Base-by-base conservation (phyloP, 768 basidiomycete species). In the Tephrocybe sp. region DNA sequence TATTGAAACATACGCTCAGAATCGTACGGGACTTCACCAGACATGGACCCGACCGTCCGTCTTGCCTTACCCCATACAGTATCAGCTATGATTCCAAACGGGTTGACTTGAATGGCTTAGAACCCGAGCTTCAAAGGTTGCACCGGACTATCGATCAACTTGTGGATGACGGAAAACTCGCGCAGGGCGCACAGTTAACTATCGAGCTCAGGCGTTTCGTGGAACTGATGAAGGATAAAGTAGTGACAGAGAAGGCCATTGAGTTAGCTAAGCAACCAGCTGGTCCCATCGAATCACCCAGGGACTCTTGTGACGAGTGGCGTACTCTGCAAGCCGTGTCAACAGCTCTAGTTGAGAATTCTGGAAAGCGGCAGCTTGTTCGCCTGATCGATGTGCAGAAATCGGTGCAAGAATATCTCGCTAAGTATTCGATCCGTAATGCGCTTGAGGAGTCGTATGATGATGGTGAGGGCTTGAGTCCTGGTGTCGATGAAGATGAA, bases 371-470 rank as follows among this genome's bases (percentile, higher is more conserved):
- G 20, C 59, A 65, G 20, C 50, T 70, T n/a, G 67, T 73, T 16
- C 68, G 67, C 49, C 62, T 73, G 3, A 45, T 71, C 30, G 70
- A 73, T 53, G 70, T 70, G 4, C 72, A 72, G 58, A 62, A 54
- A 31, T 72, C 70, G 5, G 69, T 73, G 11, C 63, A 64, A 39
- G 56, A 57, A 34, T 57, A 57, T 44, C 53, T 72, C 60, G 51
- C 48, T 1, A 39, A 16, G 13, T 50, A 34, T 34, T n/a, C 33
- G 16, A 47, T n/a, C 16, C 14, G n/a, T 12, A 10, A 39, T 14
- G 5, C 34, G 19, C 31, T 12, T 0, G 13, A 26, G 13, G 38
- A 23, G 13, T 36, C 12, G 9, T 32, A 19, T 5, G 49, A 55
- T 23, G 54, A 55, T 39, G 49, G 40, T 3, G 45, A 48, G 1